Conservation (phyloP, 2,329 filamentous ascomycete species). For the Tolypocladium ovalisporum region DNA sequence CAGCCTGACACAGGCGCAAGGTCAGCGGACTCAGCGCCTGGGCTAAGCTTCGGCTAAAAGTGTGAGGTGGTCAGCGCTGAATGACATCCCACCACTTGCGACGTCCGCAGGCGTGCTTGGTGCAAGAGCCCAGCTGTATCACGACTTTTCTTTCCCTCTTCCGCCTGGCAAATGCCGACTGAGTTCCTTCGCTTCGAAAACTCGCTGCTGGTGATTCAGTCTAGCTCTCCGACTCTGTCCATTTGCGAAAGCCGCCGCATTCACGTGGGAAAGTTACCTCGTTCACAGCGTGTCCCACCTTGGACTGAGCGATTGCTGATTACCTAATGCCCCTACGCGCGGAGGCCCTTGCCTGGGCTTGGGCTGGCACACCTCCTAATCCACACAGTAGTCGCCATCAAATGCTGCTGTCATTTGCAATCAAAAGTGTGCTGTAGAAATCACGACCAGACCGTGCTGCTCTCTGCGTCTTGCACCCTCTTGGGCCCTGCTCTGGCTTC, state of each 20-base stretch:
- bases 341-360: constrained; percentile 10
- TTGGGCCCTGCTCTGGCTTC: neutral
- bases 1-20: neutral
- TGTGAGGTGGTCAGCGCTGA: neutral
- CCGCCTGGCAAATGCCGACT: neutral
- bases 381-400: constrained; percentile 15
- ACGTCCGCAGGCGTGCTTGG: neutral
- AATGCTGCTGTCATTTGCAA: constrained; percentile 19
- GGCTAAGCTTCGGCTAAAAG: neutral
- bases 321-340: constrained; percentile 10
- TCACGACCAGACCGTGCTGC: neutral
- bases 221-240: neutral
- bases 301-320: constrained; percentile 6
- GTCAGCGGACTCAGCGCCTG: neutral
- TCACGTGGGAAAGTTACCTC: neutral
- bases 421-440: constrained; percentile 2
- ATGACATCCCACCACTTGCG: neutral
- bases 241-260: neutral
- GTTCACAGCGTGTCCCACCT: neutral
- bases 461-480: neutral
- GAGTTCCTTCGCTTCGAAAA: neutral
- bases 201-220: neutral
- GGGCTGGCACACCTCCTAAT: constrained; percentile 15
- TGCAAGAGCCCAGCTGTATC: neutral
- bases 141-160: neutral